A percentile compares a stretch with the other conserved stretches of the same genome.
phyloP scores from a whole-genome alignment of 768 basidiomycete genomes.

The Hygrocybe coccinea region DNA sequence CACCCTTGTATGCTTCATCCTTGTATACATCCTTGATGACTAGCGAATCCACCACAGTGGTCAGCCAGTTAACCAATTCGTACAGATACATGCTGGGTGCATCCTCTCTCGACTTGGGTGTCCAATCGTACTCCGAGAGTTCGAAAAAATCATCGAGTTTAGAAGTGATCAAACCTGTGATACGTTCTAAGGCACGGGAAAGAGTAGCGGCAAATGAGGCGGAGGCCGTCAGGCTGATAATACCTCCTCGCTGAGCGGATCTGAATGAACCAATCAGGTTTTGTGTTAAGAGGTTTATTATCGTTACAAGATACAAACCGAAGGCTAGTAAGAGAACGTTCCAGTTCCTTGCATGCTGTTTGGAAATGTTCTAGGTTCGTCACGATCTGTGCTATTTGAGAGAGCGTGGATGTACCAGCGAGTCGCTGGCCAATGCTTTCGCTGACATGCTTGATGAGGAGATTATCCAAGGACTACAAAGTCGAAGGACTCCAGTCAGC shows the following conservation, averaged over 20 bases:
- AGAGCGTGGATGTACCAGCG: slow-evolving; percentile 68
- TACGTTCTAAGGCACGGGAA: slow-evolving; percentile 63
- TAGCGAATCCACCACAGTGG: slow-evolving; percentile 89
- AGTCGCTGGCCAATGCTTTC: slow-evolving; percentile 73
- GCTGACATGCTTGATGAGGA: slow-evolving; percentile 73
- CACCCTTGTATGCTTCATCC: slow-evolving; percentile 83
- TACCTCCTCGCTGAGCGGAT: slow-evolving; percentile 77
- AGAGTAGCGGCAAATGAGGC: slow-evolving; percentile 67
- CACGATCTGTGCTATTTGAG: slow-evolving; percentile 89
- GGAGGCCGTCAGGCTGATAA: slow-evolving; percentile 62
- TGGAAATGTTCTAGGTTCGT: slow-evolving; percentile 92
- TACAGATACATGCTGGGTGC: slow-evolving; percentile 91
- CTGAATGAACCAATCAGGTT: slow-evolving; percentile 34
- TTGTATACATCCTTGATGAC: slow-evolving; percentile 81
- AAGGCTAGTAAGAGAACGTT: slow-evolving; percentile 75
- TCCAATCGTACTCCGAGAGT: slow-evolving; percentile 93
- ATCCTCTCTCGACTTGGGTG: slow-evolving; percentile 60
- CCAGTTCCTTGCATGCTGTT: slow-evolving; percentile 77
- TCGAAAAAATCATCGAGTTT: slow-evolving; percentile 97
- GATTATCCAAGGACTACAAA: slow-evolving; percentile 88
- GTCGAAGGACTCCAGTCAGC: slow-evolving; percentile 8
- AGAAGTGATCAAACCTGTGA: slow-evolving; percentile 76
- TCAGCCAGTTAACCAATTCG: slow-evolving; percentile 94
- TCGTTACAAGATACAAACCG: slow-evolving; percentile 42
- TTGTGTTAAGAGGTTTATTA: slow-evolving; percentile 5